Base-by-base conservation (phyloP, 1,139 yeast genomes). In the Diutina neorugosa region DNA sequence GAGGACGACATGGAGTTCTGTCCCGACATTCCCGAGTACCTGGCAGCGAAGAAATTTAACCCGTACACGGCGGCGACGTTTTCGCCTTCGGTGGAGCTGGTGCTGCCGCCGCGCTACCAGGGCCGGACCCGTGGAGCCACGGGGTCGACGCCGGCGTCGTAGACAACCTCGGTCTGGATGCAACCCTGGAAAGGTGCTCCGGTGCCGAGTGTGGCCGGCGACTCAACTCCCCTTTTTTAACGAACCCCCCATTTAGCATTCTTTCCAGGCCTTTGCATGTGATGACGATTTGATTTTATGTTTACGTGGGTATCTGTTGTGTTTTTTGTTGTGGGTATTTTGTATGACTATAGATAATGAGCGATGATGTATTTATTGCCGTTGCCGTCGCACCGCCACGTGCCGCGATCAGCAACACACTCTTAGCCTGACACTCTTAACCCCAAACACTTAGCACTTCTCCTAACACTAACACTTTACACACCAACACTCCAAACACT, bases 1-100 rank as follows among this genome's bases (percentile, higher is more conserved):
- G 86, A 82, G 62, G 87, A 82, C 62, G 87, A 82, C 62, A 62
- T 81, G 63, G 86, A 81, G 64, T 82, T 81, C 60, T 81, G 86
- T 59, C 86, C 86, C 0, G 85, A 81, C 57, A 80, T 71, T 54
- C 74, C 67, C 50, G 63, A 59, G 20, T 34, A 44, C 18, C 20
- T 16, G 7, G 43, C 51, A 37, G 11, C 46, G 19, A 51, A 47
- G 58, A 79, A 74, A 62, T 81, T 80, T 65, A 80, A 81, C 62
- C 84, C 85, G 2, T 80, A 80, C 62, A 79, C 84, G 2, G 80
- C 84, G 1, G 65, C 77, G 41, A 71, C 77, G 2, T 81, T 80
- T 60, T 75, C 81, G 21, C 86, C 85, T 14, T 18, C 21, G 37
- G 41, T 16, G 50, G 40, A 8, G 21, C 37, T 23, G 37, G 50